A percentile compares a stretch with the other conserved stretches of the same genome.
phyloP scores from a whole-genome alignment of 1,139 yeast genomes.

The Pichia sp. region DNA sequence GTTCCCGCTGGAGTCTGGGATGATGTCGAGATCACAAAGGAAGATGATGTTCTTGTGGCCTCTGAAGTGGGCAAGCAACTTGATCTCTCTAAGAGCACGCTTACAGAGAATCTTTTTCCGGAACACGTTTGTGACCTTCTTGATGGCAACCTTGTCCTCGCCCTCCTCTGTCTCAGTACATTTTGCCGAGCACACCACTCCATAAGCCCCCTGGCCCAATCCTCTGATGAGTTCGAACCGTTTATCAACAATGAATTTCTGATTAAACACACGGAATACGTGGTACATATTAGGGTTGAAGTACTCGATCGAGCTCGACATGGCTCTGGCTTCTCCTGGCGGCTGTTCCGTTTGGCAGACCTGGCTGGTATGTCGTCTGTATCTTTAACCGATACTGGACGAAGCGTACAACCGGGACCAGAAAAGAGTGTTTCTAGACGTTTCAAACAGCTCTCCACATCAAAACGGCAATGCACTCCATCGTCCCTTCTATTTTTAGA shows the following conservation, averaged over 20 bases:
- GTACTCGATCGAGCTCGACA: slow-evolving; percentile 51
- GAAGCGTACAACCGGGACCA: no score
- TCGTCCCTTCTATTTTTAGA: not conserved
- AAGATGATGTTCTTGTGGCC: slow-evolving; percentile 90
- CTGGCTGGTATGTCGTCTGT: not conserved
- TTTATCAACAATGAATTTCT: slow-evolving; percentile 83
- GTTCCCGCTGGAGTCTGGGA: slow-evolving; percentile 61
- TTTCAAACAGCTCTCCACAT: not conserved
- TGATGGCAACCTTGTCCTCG: slow-evolving; percentile 84
- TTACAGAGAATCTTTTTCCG: slow-evolving; percentile 84
- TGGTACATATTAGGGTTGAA: slow-evolving; percentile 45
- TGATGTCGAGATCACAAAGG: slow-evolving; percentile 87
- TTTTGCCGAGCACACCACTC: slow-evolving; percentile 90
- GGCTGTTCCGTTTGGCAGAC: not conserved
- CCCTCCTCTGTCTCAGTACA: slow-evolving; percentile 69
- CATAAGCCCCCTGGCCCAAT: slow-evolving; percentile 96
- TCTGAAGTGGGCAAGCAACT: slow-evolving; percentile 82
- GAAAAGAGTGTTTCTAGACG: not conserved
- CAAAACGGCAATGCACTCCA: not conserved
- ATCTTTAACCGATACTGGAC: no score
- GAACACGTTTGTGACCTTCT: slow-evolving; percentile 89
- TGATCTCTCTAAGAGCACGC: slow-evolving; percentile 83
- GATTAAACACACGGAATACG: slow-evolving; percentile 63
- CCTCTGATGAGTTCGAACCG: slow-evolving; percentile 84
- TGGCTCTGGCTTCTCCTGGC: slow-evolving; percentile 18